Base-by-base conservation (phyloP, 352 stramenopile species). In the Salisapilia sapeloensis region DNA sequence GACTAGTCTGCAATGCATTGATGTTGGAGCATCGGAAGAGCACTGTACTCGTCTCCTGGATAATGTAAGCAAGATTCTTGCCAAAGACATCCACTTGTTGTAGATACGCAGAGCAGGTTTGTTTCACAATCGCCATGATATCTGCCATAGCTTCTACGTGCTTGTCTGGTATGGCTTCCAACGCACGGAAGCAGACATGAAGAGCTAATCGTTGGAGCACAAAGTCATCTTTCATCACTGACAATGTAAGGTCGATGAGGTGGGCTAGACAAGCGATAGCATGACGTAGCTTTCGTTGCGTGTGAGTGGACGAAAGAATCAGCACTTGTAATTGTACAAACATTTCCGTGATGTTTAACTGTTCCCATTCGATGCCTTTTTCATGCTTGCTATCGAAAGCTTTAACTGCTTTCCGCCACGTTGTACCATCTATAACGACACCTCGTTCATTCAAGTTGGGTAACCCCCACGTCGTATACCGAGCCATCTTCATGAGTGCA, bases 41-140 rank as follows among this genome's bases (percentile, higher is more conserved):
- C 15, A 85, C 66, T 29, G 60, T 48, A n/a, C 61, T 56, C n/a
- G 89, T 75, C 32, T 82, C 60, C 44, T 78, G 53, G 12, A 91
- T 55, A 4, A 89, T 61, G 34, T 76, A 69, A 13, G 61, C 63
- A 13, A 91, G 44, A 31, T 86, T 85, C 33, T 64, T 77, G n/a
- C 76, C 76, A 48, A 89, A 89, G 17, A 51, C 43, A 8, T 86
- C 67, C 0, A 62, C 4, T 20, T 20, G 3, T 33, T 30, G 10
- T 28, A 24, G 13, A 30, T 1, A 7, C 23, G 10, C 4, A 30
- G 8, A 27, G 26, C 9, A 15, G 29, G 21, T 4, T 16, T 5
- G 15, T 38, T 6, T 4, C 36, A 16, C 9, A 29, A 15, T 7
- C 27, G 28, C 28, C 36, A 19, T 17, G 38, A 9, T 5, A 44